These are phyloP conservation scores for Kazachstania martiniae DNA, from an alignment of 805 yeast species.

Conservation along the genomic window DNA sequence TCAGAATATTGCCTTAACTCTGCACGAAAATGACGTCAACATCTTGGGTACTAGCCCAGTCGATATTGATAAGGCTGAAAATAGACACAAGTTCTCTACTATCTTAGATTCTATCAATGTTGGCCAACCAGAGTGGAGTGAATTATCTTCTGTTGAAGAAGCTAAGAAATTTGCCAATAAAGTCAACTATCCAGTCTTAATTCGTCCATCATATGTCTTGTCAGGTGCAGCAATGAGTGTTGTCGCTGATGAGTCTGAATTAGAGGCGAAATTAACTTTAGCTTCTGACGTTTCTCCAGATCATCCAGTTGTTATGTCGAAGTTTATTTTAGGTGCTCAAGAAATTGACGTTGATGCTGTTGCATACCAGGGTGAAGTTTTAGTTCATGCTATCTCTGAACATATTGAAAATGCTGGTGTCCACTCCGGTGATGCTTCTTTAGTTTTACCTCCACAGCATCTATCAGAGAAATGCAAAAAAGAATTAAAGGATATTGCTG, in stretches of 20 bases:
- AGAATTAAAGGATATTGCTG: conserved; percentile 79
- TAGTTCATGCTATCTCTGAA: conserved; percentile 93
- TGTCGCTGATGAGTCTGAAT: conserved; percentile 66
- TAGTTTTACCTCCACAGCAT: conserved; percentile 83
- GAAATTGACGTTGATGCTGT: conserved; percentile 97
- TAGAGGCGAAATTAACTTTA: conserved; percentile 68
- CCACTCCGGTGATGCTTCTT: conserved; percentile 97
- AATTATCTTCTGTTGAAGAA: conserved; percentile 73
- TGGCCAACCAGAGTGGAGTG: conserved; percentile 98
- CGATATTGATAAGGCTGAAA: conserved; percentile 95
- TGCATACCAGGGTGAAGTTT: conserved; percentile 75
- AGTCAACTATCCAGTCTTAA: conserved; percentile 91
- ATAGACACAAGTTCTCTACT: conserved; percentile 93
- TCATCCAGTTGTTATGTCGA: conserved; percentile 95
- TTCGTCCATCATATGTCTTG: conserved; percentile 93
- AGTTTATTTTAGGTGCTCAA: conserved; percentile 90
- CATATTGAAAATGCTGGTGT: conserved; percentile 98
- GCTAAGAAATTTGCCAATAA: conserved; percentile 77
- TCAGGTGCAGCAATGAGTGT: conserved; percentile 99
- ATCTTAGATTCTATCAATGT: conserved; percentile 86
- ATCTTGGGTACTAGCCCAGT: conserved; percentile 90
- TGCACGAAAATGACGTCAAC: conserved; percentile 74
- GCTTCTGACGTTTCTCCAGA: conserved; percentile 92
- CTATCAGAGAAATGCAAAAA: conserved; percentile 54
- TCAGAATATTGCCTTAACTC: conserved; percentile 83